Evolutionary conservation across 2,329 filamentous ascomycete species (phyloP).

Genomic region (Cladosporium velox): DNA sequence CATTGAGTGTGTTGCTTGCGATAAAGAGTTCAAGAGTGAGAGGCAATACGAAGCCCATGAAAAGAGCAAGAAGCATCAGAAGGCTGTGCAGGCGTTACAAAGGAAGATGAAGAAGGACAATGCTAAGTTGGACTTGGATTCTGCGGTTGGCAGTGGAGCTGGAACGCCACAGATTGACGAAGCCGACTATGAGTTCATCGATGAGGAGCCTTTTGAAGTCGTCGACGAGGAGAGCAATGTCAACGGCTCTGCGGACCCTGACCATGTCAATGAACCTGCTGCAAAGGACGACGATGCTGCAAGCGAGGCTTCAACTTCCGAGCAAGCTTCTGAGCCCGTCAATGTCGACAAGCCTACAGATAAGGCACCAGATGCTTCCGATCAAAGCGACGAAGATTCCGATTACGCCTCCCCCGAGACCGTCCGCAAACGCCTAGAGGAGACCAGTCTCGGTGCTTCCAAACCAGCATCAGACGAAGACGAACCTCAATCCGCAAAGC

Average conservation of each 20-base stretch:
- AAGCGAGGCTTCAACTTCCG: conserved; percentile 8
- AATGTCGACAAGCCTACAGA: background rate
- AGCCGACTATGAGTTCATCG: conserved; percentile 29
- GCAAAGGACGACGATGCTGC: conserved; percentile 16
- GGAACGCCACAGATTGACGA: conserved; percentile 36
- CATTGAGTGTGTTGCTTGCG: conserved; percentile 64
- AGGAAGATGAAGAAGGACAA: conserved; percentile 84
- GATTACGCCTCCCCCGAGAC: conserved; percentile 48
- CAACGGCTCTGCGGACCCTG: conserved; percentile 11
- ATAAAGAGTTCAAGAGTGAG: conserved; percentile 79
- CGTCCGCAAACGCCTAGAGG: conserved; percentile 44
- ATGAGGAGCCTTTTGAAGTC: conserved; percentile 31
- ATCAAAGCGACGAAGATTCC: conserved; percentile 34
- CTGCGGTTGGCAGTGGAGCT: conserved; percentile 31
- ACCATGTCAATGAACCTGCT: conserved; percentile 7
- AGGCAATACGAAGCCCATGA: conserved; percentile 90
- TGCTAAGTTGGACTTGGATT: conserved; percentile 53
- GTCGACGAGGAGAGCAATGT: conserved; percentile 29
- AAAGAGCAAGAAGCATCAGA: conserved; percentile 93
- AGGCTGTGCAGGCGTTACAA: conserved; percentile 77
- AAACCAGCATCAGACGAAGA: conserved; percentile 26
- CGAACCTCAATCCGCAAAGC: conserved; percentile 27
- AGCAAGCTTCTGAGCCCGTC: conserved; percentile 2
- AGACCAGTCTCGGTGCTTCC: conserved; percentile 36
- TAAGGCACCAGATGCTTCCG: conserved; percentile 13